Base-by-base conservation (phyloP, 106 monocot species). In the Vanilla planifolia region DNA sequence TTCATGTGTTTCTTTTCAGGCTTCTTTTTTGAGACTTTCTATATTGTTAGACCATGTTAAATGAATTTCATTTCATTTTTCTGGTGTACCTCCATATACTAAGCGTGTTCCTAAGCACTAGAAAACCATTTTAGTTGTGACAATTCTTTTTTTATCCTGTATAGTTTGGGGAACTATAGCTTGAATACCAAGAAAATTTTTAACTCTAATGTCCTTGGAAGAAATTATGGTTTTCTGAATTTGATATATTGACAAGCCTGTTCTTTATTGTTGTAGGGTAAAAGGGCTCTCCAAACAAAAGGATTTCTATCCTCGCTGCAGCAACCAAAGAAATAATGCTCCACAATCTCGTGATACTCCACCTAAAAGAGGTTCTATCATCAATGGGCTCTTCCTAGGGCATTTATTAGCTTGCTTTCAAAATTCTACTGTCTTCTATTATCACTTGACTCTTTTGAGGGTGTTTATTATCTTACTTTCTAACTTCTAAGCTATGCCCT, bases 281-380 rank as follows among this genome's bases (percentile, higher is more conserved):
- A 55, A 59, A 64, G 55, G 87, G 66, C 60, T 59, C 33, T 79
- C 67, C 45, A 91, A 87, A 60, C 78, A 69, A 64, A 73, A 81
- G 67, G 69, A 74, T 9, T 88, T 91, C 50, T 80, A 72, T 59
- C 74, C 77, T 19, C 80, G 88, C 4, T 98, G 91, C 73, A 91
- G 79, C 78, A 91, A 78, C 55, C 69, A 79, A 25, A 88, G 57
- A 62, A 70, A 67, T 44, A 48, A 69, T 73, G 76, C 77, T 75
- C 88, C 88, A 41, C 91, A 91, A 55, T 91, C 88, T 70, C 91
- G 81, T 71, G 91, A 85, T 59, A 87, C 79, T 51, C 96, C 96
- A 46, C 96, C 96, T 6, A 82, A 91, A 58, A 91, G 96, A 98
- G 96, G 96, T 91, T 25, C 9, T 40, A 9, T 9, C 14, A 40